These are phyloP conservation scores for Orbilia brochopaga DNA, from an alignment of 2,329 filamentous ascomycete species.

Conservation along the genomic window DNA sequence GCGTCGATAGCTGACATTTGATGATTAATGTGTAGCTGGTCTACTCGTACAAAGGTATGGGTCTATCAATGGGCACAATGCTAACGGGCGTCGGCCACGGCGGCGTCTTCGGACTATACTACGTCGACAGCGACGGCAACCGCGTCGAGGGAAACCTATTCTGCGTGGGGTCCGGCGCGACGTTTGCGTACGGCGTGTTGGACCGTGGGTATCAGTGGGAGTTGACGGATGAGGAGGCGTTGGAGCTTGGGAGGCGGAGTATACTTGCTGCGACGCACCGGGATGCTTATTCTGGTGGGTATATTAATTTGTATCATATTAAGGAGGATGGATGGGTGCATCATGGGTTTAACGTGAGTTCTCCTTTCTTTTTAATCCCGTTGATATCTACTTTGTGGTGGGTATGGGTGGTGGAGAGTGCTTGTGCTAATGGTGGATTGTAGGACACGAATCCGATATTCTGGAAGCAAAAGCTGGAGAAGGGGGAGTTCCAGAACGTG, in stretches of 20 bases:
- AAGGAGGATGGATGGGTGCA: conserved; percentile 99
- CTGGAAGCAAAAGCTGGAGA: conserved; percentile 98
- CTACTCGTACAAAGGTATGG: conserved; percentile 99
- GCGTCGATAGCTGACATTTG: neutral
- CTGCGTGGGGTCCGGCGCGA: conserved; percentile 97
- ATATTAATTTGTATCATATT: conserved; percentile 98
- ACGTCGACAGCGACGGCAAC: conserved; percentile 97
- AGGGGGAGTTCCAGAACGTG: conserved; percentile 97
- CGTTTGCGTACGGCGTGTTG: conserved; percentile 96
- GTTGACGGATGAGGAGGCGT: conserved; percentile 80
- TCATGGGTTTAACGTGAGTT: conserved; percentile 78
- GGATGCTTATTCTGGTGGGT: conserved; percentile 98
- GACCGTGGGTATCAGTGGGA: conserved; percentile 96
- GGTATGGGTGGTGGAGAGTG: neutral
- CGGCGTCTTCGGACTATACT: conserved; percentile 97
- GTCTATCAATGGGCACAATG: conserved; percentile 99
- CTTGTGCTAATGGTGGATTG: conserved; percentile 4
- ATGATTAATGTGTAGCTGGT: conserved; percentile 64
- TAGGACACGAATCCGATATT: conserved; percentile 96
- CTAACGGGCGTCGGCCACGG: conserved; percentile 94
- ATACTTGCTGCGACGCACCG: conserved; percentile 95
- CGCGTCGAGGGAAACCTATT: conserved; percentile 92
- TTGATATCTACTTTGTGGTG: neutral
- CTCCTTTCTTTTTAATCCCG: conserved; percentile 4
- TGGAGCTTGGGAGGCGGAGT: conserved; percentile 87